A percentile compares a stretch with the other conserved stretches of the same genome.
Conservation (phyloP, 495 filamentous ascomycete species). For the Sordaria brevicollis region DNA sequence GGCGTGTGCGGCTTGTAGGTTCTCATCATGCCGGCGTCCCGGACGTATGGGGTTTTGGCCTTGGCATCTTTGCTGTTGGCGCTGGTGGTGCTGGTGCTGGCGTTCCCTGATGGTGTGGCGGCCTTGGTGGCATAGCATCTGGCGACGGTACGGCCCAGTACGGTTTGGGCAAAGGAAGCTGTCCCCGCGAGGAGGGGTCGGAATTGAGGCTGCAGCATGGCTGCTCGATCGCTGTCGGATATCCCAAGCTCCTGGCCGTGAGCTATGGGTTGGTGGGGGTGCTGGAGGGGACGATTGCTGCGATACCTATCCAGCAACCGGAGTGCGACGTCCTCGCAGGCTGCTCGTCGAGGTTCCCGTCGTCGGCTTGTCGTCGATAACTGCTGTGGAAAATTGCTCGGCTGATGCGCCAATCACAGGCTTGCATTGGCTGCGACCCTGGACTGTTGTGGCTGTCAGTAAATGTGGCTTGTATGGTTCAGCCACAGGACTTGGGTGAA, state of each 20-base stretch:
- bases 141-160: conserved; percentile 6
- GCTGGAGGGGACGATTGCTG: not conserved
- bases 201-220: conserved; percentile 25
- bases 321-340: not conserved
- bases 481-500: not conserved
- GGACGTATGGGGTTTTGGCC: conserved; percentile 4
- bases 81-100: conserved; percentile 1
- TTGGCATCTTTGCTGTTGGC: conserved; percentile 1
- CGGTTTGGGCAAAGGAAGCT: conserved; percentile 13
- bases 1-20: conserved; percentile 94
- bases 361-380: not conserved
- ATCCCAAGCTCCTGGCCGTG: not conserved
- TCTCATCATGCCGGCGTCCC: conserved; percentile 44
- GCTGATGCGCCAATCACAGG: not conserved
- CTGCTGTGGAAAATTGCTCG: not conserved
- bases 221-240: not conserved
- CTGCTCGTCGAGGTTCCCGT: not conserved
- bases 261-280: not conserved
- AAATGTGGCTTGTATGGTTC: conserved; percentile 1
- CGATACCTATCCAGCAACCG: not conserved
- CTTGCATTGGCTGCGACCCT: not conserved
- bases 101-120: not conserved
- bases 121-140: conserved; percentile 16
- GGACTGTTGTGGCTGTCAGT: not conserved
- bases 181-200: conserved; percentile 15